A percentile compares a stretch with the other conserved stretches of the same genome.
Evolutionary conservation across 169 alveolate genomes (phyloP).

Genomic region (Eimeria zaria): DNA sequence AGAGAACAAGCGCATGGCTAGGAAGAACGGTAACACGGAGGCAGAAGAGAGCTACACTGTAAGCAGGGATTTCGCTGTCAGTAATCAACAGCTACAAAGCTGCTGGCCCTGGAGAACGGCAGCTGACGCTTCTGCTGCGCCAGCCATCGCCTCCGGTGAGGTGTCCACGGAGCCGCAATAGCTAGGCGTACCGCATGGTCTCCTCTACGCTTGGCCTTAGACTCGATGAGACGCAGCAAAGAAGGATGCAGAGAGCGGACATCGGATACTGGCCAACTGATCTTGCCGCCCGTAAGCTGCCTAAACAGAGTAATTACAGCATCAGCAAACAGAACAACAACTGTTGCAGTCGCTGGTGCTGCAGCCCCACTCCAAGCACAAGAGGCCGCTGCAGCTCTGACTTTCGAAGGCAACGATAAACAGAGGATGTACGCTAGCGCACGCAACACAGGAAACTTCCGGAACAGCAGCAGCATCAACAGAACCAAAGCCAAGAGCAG

Average conservation of each 20-base stretch:
- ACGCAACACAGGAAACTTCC: neutral
- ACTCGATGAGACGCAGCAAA: constrained; percentile 60
- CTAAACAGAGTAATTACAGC: constrained; percentile 42
- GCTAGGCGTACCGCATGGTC: constrained; percentile 47
- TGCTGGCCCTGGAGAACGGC: neutral
- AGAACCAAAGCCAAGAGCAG: neutral
- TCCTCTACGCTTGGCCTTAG: constrained; percentile 74
- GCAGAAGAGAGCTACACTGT: neutral
- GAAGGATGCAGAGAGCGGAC: constrained; percentile 76
- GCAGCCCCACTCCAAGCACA: neutral
- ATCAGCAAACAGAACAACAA: neutral
- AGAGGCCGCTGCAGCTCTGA: neutral
- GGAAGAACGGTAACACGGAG: neutral
- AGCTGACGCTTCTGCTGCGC: neutral
- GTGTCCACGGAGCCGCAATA: neutral
- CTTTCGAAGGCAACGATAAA: too few species aligned
- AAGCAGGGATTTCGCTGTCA: neutral
- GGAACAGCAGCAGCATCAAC: neutral
- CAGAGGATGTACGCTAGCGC: neutral
- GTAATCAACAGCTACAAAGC: neutral
- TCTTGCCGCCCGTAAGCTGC: constrained; percentile 83
- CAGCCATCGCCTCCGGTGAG: neutral
- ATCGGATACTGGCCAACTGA: constrained; percentile 84
- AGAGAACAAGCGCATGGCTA: neutral
- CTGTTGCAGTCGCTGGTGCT: neutral